phyloP scores from a whole-genome alignment of 2,329 filamentous ascomycete genomes.

The Keithomyces neogunnii region DNA sequence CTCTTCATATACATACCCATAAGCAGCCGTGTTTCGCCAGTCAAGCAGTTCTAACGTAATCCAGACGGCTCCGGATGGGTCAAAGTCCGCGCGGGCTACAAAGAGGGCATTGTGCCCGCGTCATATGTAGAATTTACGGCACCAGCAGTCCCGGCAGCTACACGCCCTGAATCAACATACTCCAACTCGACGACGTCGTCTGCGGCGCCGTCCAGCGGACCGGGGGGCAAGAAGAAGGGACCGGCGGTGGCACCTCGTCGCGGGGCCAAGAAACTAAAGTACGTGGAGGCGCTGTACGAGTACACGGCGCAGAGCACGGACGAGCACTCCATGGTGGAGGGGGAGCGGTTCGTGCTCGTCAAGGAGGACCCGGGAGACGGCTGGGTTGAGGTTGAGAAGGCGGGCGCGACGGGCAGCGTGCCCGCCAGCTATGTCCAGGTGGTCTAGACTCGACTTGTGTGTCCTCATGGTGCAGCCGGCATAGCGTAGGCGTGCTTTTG shows the following conservation, averaged over 20 bases:
- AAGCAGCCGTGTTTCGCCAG: neutral
- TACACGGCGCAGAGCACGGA: conserved; percentile 78
- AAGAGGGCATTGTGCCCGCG: conserved; percentile 80
- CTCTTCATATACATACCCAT: neutral
- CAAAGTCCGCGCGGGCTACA: conserved; percentile 65
- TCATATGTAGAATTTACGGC: conserved; percentile 68
- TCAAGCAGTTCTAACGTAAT: neutral
- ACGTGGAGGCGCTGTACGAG: conserved; percentile 88
- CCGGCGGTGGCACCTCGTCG: conserved; percentile 84
- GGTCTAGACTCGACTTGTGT: conserved; percentile 33
- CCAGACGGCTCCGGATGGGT: conserved; percentile 88
- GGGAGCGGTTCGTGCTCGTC: conserved; percentile 84
- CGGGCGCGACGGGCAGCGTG: conserved; percentile 77
- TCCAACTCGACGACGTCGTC: conserved; percentile 55
- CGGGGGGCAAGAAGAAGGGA: conserved; percentile 67
- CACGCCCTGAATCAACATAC: conserved; percentile 66
- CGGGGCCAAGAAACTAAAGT: conserved; percentile 87
- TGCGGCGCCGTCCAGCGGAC: conserved; percentile 19
- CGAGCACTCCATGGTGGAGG: conserved; percentile 85
- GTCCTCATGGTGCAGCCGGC: too few relatives aligned
- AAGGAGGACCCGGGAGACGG: conserved; percentile 85
- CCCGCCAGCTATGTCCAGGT: conserved; percentile 88
- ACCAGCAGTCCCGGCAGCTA: conserved; percentile 32
- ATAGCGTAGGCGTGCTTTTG: too few relatives aligned
- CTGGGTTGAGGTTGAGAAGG: conserved; percentile 94